Evolutionary conservation across 495 filamentous ascomycete genomes (phyloP), one percentile per base, ranked within the genome.

Genomic region (Stereocaulon alpinum): DNA sequence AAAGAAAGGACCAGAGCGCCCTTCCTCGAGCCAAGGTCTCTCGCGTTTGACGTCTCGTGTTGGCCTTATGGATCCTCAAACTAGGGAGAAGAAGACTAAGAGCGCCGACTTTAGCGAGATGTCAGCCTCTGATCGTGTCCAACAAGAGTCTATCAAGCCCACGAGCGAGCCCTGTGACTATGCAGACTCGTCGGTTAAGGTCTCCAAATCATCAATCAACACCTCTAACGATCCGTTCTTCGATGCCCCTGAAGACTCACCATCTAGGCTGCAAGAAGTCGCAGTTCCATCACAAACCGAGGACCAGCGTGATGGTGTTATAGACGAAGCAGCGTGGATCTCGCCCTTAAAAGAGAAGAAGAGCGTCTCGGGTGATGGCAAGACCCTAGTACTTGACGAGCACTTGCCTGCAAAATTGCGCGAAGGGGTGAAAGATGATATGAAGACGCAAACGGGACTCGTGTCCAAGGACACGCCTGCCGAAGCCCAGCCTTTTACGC

Each of bases 161-260:
- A 30, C 4, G 17, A n/a, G 34, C 2, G 44, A 27, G 10, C 15
- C 40, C 11, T 20, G 40, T 44, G 17, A 60, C 6, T 55, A 51
- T 54, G 32, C 44, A 14, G 48, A 63, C 29, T 52, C 43, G 6
- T 57, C 51, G 17, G 44, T 41, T 37, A 55, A 32, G 9, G 40
- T 15, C 49, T 47, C 49, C n/a, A 42, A 55, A 42, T 1, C 37
- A 55, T 47, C 58, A 20, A 30, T 12, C 2, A n/a, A 30, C n/a
- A 40, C 29, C 10, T 34, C 56, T 49, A 61, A 65, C 24, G 61
- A 64, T 20, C 61, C 64, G 9, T 66, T 66, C 27, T 66, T 58
- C 29, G 61, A 66, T 47, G 64, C 61, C 10, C 42, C 53, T 44
- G 60, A 61, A 55, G 41, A 56, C 4, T 45, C 22, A 32, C 47